Evolutionary conservation across 345 rosid genomes (phyloP).

Genomic region (Populus pruinosa): DNA sequence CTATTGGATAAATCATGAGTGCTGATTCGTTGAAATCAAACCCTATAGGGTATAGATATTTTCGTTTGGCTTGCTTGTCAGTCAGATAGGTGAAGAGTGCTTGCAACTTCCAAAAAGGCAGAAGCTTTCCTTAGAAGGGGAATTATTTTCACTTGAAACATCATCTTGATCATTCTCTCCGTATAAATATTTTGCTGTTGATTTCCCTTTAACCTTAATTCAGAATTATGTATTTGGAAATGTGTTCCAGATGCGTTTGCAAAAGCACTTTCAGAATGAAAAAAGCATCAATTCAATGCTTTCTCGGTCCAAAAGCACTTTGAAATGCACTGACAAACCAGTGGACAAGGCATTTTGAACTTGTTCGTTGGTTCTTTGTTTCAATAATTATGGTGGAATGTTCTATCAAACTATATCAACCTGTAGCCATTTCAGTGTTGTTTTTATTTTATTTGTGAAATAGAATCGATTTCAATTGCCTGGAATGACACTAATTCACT

Average conservation of each 20-base stretch:
- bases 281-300: not conserved
- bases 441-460: not conserved
- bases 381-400: not conserved
- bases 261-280: not conserved
- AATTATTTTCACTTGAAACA: not conserved
- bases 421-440: not conserved
- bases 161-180: not conserved
- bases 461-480: not conserved
- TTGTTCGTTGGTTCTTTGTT: not conserved
- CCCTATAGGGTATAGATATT: not conserved
- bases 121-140: not conserved
- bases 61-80: not conserved
- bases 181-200: not conserved
- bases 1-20: not conserved
- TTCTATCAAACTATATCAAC: not conserved
- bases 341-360: not conserved
- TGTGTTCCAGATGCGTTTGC: not conserved
- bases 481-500: not conserved
- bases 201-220: not conserved
- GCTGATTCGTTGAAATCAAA: not conserved
- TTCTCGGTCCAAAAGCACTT: not conserved
- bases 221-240: not conserved
- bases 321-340: not conserved
- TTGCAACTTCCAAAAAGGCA: not conserved
- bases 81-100: not conserved